Evolutionary conservation across 2,329 filamentous ascomycete species (phyloP), one percentile per base, ranked within the genome.

Genomic region (Alternaria alternata): DNA sequence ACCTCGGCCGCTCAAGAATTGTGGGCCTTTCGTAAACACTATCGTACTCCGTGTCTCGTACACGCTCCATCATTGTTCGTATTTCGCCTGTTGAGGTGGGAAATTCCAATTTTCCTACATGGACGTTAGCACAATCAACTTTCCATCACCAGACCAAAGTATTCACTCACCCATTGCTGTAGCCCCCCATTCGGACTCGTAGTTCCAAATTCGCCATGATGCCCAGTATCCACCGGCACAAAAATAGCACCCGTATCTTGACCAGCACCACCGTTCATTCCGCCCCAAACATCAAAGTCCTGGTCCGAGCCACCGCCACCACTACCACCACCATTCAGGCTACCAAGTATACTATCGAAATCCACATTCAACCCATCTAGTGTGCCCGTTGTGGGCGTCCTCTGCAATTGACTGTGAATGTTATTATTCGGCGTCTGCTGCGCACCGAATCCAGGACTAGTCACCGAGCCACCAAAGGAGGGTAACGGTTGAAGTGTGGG

Each of bases 171-270:
- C 75, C 75, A 78, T 39, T 74, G 69, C 59, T 72, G 68, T 56
- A 75, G 42, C 11, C 66, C 68, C 30, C 66, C 68, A 61, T 67
- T 69, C 56, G 74, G 67, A 64, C 71, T 73, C 44, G 66, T 67
- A 38, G 66, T 66, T 12, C 60, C 66, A 47, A 61, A 78, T 11
- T 73, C 36, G 34, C 44, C 43, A 24, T 52, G 47, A 49, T 54
- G 52, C 3, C 48, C 52, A n/a, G 59, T 64, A 57, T 78, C 75
- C 3, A 74, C 74, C 5, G 76, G 76, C 44, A 78, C 72, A 43
- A 78, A 78, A 20, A 78, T 78, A 4, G 76, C 75, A 6, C 73
- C 69, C 11, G 67, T 61, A 26, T 77, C 75, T 20, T 67, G 63
- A 16, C 53, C 57, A n/a, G 56, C 67, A 60, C 62, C 71, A 57